A percentile compares a stretch with the other conserved stretches of the same genome.
These are phyloP conservation scores for Cryptosporidium tyzzeri DNA, from an alignment of 169 alveolate species.

Conservation along the genomic window DNA sequence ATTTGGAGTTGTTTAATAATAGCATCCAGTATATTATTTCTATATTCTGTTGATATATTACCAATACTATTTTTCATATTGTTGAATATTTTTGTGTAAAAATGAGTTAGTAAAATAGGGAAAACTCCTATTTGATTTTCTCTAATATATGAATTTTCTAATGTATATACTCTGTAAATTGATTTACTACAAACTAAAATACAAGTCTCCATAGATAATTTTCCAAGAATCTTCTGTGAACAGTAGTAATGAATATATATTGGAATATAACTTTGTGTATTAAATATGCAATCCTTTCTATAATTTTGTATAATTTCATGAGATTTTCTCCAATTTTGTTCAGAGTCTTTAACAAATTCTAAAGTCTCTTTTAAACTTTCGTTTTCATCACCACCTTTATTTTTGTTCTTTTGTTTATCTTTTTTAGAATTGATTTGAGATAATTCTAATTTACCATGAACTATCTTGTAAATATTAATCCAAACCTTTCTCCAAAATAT, in stretches of 20 bases:
- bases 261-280: background rate
- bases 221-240: constrained; percentile 26
- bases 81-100: background rate
- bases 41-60: background rate
- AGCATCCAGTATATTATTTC: background rate
- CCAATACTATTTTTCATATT: background rate
- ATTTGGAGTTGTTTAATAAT: constrained; percentile 11
- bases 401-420: background rate
- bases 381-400: background rate
- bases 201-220: constrained; percentile 39
- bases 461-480: constrained; percentile 1
- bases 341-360: background rate
- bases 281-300: constrained; percentile 27
- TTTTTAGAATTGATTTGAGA: background rate
- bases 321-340: constrained; percentile 25
- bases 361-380: background rate
- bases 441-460: background rate
- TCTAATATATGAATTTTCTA: constrained; percentile 16
- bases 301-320: constrained; percentile 30
- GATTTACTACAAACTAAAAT: constrained; percentile 30
- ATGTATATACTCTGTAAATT: constrained; percentile 3
- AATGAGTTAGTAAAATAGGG: constrained; percentile 23
- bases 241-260: constrained; percentile 49
- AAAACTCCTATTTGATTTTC: constrained; percentile 8
- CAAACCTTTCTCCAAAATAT: constrained; percentile 40